phyloP scores from a whole-genome alignment of 768 basidiomycete species.

The Roridomyces roridus region DNA sequence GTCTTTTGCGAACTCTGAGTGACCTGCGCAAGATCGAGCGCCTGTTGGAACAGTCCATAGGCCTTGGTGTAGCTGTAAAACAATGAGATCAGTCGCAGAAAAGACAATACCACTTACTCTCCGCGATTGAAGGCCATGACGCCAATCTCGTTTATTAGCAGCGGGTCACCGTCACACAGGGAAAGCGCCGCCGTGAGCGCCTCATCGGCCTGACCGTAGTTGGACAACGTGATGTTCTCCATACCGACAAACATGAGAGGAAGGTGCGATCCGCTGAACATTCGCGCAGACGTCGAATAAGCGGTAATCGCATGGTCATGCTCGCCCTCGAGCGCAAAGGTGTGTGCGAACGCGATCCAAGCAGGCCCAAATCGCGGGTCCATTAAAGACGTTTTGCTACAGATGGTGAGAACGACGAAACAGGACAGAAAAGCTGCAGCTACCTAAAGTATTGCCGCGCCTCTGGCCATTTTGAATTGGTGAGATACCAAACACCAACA shows the following conservation, averaged over 20 bases:
- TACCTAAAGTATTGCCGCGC: constrained; percentile 96
- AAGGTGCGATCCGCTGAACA: constrained; percentile 95
- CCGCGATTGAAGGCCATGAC: constrained; percentile 91
- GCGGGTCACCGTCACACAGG: constrained; percentile 88
- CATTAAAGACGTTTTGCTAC: constrained; percentile 94
- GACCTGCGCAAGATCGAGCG: constrained; percentile 82
- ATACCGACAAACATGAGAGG: constrained; percentile 96
- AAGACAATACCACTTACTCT: constrained; percentile 56
- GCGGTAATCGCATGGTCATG: constrained; percentile 99
- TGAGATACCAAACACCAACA: constrained; percentile 96
- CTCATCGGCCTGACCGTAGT: constrained; percentile 83
- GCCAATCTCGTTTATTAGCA: constrained; percentile 90
- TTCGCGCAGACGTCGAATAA: constrained; percentile 94
- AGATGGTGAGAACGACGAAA: constrained; percentile 8
- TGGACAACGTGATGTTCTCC: constrained; percentile 94
- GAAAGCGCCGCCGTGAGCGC: constrained; percentile 81
- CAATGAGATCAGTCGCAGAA: not conserved
- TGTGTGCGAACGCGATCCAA: constrained; percentile 98
- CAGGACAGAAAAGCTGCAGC: not conserved
- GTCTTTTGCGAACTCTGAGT: constrained; percentile 85
- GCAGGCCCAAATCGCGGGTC: constrained; percentile 96
- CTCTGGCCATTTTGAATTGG: constrained; percentile 85
- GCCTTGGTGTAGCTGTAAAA: constrained; percentile 72
- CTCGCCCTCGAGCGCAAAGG: constrained; percentile 96
- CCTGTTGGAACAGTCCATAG: constrained; percentile 69